Percentiles rank a stretch among this genome's conserved stretches.
Evolutionary conservation across 2,329 filamentous ascomycete species (phyloP).

Genomic region (Talaromyces sp.): DNA sequence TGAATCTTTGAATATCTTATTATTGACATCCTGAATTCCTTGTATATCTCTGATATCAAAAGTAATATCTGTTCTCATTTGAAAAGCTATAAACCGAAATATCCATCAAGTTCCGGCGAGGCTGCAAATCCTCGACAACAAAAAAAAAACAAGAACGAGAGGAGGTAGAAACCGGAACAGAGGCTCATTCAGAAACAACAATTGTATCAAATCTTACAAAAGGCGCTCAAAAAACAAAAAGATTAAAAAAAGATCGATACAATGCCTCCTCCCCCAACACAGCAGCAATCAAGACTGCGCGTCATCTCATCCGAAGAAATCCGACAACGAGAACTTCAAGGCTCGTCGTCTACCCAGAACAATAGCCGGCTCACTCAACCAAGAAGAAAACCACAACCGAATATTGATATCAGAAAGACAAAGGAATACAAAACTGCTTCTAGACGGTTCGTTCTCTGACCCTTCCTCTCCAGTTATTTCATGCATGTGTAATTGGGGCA

Average conservation of each 20-base stretch:
- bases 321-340: background rate
- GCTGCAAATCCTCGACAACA: no score
- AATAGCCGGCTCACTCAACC: background rate
- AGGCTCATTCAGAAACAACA: no score
- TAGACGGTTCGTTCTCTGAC: conserved; percentile 28
- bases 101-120: no score
- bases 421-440: conserved; percentile 38
- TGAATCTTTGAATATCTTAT: background rate
- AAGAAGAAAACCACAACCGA: background rate
- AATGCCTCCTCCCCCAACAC: background rate
- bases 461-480: background rate
- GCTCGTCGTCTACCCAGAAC: background rate
- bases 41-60: background rate
- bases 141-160: no score
- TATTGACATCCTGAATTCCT: background rate
- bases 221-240: no score
- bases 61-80: no score
- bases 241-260: no score
- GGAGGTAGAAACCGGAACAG: no score
- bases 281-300: background rate
- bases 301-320: conserved; percentile 1
- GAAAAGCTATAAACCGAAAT: no score
- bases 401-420: conserved; percentile 36
- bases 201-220: no score
- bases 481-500: background rate